Conservation (phyloP, 2,329 filamentous ascomycete species). For the Triangularia verruculosa region DNA sequence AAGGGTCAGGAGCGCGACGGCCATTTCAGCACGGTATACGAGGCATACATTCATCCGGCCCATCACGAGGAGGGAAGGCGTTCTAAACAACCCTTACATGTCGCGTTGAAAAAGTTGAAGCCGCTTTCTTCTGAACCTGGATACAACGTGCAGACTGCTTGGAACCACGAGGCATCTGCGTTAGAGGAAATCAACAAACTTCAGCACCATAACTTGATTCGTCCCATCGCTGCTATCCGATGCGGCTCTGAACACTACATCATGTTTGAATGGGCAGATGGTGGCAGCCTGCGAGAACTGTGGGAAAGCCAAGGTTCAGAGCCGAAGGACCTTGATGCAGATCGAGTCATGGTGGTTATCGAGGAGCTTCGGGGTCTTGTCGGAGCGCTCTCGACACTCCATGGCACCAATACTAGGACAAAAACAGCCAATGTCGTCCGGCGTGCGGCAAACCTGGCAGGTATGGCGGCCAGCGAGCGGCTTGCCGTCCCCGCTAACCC, state of each 20-base stretch:
- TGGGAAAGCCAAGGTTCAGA: background rate
- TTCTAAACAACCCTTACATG: background rate
- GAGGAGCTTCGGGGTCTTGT: background rate
- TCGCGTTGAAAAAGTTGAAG: background rate
- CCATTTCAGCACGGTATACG: slow-evolving; percentile 3
- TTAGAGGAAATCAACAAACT: background rate
- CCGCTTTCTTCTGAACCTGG: background rate
- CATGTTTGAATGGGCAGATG: slow-evolving; percentile 8
- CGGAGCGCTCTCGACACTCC: background rate
- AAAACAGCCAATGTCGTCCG: slow-evolving; percentile 1
- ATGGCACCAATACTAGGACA: slow-evolving; percentile 1
- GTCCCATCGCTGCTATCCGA: background rate
- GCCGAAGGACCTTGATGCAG: background rate
- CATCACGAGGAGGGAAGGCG: background rate
- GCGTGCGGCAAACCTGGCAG: background rate
- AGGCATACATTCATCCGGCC: background rate
- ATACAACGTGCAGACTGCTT: slow-evolving; percentile 3
- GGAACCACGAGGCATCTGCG: background rate
- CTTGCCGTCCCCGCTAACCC: background rate
- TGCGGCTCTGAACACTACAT: background rate
- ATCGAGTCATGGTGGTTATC: background rate
- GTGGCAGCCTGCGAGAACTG: background rate
- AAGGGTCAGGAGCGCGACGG: background rate
- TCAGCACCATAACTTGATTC: background rate
- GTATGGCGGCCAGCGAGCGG: background rate